Evolutionary conservation across 169 alveolate genomes (phyloP), one percentile per base, ranked within the genome.

Genomic region (Plasmodium gallinaceum): DNA sequence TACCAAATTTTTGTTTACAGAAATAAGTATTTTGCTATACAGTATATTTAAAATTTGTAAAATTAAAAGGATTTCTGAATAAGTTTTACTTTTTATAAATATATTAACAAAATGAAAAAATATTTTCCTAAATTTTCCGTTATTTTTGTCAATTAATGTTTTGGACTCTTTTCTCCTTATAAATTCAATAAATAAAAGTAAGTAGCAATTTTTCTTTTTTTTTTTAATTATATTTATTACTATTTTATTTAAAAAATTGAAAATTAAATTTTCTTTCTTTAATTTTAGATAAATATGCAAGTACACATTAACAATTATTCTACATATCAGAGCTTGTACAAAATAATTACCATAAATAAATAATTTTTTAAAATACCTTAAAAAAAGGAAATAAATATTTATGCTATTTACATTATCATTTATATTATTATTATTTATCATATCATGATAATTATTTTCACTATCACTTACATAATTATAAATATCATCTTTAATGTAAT

Each of bases 231-330:
- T 74, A 64, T 66, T 86, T 86, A 51, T 42, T 22, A 86, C 32
- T 26, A 86, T 66, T 52, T 72, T 69, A 37, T 86, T 42, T 32
- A 86, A 86, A 86, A 86, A 86, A 73, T 70, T 22, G 61, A 86
- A 72, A 61, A 86, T 45, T 60, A 86, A 52, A 9, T 86, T 86
- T 48, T 70, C 60, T 22, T 65, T 86, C 61, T 86, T 86, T 68
- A 86, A 64, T 64, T 86, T 86, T 71, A 86, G n/a, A 52, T 86
- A 86, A 24, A 86, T 86, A 39, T 86, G 92, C n/a, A 86, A 46
- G 46, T 86, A 86, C 3, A 86, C 75, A 61, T 86, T 86, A 52
- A 71, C 76, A 14, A 86, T 26, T 42, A 86, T 86, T 71, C 92
- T 69, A 39, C 88, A 86, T 26, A 86, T 64, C 20, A 86, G 58